Percentiles rank a stretch among this genome's conserved stretches.
Evolutionary conservation across 768 basidiomycete genomes (phyloP).

Genomic region (Mrakia frigida): DNA sequence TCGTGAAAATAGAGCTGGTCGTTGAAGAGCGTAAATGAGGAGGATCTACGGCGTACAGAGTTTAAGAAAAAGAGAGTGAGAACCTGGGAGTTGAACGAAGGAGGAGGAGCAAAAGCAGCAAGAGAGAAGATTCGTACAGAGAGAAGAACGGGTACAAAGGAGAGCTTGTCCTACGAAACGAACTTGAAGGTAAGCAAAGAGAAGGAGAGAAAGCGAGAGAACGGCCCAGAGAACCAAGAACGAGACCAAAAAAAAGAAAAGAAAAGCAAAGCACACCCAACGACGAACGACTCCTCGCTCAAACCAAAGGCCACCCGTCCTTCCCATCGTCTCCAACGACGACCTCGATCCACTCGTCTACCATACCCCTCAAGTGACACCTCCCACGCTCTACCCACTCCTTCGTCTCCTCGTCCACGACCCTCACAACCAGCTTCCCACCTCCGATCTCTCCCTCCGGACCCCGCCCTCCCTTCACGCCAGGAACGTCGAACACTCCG

Average conservation of each 20-base stretch:
- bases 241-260: not conserved
- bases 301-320: not conserved
- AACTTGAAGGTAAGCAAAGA: no score
- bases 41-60: no score
- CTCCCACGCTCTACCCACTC: not conserved
- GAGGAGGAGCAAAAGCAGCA: no score
- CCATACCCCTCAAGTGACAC: not conserved
- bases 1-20: no score
- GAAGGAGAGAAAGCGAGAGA: not conserved
- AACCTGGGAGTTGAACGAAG: no score
- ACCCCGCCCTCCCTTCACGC: not conserved
- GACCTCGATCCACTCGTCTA: not conserved
- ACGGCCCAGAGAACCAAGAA: not conserved
- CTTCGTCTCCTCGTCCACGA: constrained; percentile 2
- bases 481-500: not conserved
- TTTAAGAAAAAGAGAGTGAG: no score
- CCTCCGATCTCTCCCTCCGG: not conserved
- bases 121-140: not conserved
- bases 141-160: not conserved
- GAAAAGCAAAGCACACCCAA: not conserved
- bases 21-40: no score
- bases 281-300: not conserved
- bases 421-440: not conserved
- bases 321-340: not conserved
- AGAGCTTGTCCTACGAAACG: no score